A percentile compares a stretch with the other conserved stretches of the same genome.
phyloP scores from a whole-genome alignment of 352 stramenopile genomes.

The Globisporangium nodosum region DNA sequence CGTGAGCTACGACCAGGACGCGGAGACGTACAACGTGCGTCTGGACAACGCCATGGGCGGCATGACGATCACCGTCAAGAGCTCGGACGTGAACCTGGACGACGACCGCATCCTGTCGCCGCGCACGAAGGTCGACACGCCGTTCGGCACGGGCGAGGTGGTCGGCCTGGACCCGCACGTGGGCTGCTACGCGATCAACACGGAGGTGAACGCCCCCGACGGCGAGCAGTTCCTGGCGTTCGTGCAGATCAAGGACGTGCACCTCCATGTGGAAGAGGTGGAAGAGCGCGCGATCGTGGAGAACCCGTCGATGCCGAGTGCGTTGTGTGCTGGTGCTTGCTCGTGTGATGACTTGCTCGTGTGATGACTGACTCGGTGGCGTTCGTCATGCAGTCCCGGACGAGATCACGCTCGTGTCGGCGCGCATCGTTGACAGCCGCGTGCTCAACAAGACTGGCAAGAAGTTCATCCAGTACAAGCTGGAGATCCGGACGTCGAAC shows the following conservation, averaged over 20 bases:
- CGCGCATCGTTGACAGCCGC: slow-evolving; percentile 78
- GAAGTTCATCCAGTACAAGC: slow-evolving; percentile 89
- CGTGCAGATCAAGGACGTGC: slow-evolving; percentile 75
- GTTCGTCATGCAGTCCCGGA: slow-evolving; percentile 48
- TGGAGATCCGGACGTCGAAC: slow-evolving; percentile 85
- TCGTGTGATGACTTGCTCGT: slow-evolving; percentile 1
- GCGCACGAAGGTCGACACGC: slow-evolving; percentile 79
- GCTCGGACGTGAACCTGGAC: slow-evolving; percentile 68
- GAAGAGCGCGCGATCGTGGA: slow-evolving; percentile 80
- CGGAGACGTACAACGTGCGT: slow-evolving; percentile 68
- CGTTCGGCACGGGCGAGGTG: slow-evolving; percentile 77
- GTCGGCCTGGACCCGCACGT: slow-evolving; percentile 82
- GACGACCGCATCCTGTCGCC: slow-evolving; percentile 84
- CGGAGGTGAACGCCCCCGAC: slow-evolving; percentile 65
- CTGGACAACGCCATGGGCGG: slow-evolving; percentile 62
- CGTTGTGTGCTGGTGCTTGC: slow-evolving; percentile 16
- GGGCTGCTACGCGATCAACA: slow-evolving; percentile 87
- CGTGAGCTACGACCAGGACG: slow-evolving; percentile 75
- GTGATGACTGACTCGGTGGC: slow-evolving; percentile 12
- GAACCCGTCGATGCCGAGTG: slow-evolving; percentile 73
- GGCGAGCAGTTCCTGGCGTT: slow-evolving; percentile 81
- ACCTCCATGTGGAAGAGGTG: slow-evolving; percentile 59
- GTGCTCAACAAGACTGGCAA: slow-evolving; percentile 80
- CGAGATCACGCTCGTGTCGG: slow-evolving; percentile 75
- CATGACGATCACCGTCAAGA: slow-evolving; percentile 67